Base-by-base conservation (phyloP, 805 yeast genomes). In the Citeromyces matritensis region DNA sequence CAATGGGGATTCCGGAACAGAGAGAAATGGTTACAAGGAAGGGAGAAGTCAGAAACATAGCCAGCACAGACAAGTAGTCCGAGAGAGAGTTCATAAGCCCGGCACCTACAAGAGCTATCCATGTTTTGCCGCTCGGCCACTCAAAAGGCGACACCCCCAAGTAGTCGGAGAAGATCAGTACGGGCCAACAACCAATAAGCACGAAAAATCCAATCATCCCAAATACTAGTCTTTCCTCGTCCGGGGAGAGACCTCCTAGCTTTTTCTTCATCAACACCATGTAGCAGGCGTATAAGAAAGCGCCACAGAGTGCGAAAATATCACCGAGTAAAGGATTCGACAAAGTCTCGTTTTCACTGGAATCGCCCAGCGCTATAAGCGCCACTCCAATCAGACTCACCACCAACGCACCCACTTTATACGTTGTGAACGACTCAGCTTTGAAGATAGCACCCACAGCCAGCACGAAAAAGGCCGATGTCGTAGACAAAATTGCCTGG, bases 41-140 rank as follows among this genome's bases (percentile, higher is more conserved):
- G 1, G 76, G 76, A 30, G 72, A 65, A 1, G 74, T 69, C 26
- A 67, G 49, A 13, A 69, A 43, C 52, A 66, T 57, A 6, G 74
- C 72, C 9, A 65, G 41, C n/a, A 67, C 57, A 1, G 69, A 61
- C 23, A 57, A 53, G 37, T 60, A 69, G 39, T 69, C 76, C 0
- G 73, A 65, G 5, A 63, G 42, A 12, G 63, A 60, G 7, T 67
- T 59, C 24, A 65, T 53, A 3, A 65, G 39, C 0, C 72, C 69
- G 35, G 65, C 57, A 28, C 55, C 35, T 1, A 61, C 24, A 1
- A 69, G 45, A 10, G 53, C 37, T 10, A 56, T 31, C 12, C 63
- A 47, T 6, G 49, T 38, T 3, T 45, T 47, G 15, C 60, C 53
- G 2, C 64, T 60, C 2, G 70, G 69, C 24, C 59, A 46, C 11